Evolutionary conservation across 257 asterid genomes (phyloP).

Genomic region (Fraxinus pennsylvanica): DNA sequence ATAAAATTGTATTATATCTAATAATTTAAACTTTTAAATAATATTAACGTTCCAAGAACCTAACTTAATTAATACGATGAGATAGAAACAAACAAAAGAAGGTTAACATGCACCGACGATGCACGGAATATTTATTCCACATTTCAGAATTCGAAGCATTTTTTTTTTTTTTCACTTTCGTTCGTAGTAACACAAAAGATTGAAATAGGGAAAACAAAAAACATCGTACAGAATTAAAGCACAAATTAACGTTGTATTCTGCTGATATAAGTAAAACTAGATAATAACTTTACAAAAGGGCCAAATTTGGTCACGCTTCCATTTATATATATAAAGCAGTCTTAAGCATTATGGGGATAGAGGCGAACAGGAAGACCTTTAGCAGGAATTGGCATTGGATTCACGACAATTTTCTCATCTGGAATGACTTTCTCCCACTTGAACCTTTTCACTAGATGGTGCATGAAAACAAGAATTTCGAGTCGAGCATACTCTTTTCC

Average conservation of each 20-base stretch:
- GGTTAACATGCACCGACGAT: background rate
- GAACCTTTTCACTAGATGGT: constrained; percentile 43
- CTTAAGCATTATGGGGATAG: constrained; percentile 36
- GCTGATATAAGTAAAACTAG: background rate
- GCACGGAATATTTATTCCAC: background rate
- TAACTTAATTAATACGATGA: too few species aligned
- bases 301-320: background rate
- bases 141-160: background rate
- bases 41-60: too few species aligned
- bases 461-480: constrained; percentile 52
- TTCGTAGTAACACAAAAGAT: background rate
- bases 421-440: constrained; percentile 39
- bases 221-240: background rate
- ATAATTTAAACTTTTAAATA: too few species aligned
- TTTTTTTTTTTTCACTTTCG: background rate
- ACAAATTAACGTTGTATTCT: background rate
- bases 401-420: constrained; percentile 43
- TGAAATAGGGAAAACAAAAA: background rate
- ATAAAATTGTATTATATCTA: too few species aligned
- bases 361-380: constrained; percentile 50
- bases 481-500: constrained; percentile 48
- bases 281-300: background rate
- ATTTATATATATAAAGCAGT: background rate
- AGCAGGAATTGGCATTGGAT: constrained; percentile 53
- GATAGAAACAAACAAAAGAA: background rate